Base-by-base conservation (phyloP, 257 asterid genomes). In the Fraxinus pennsylvanica region DNA sequence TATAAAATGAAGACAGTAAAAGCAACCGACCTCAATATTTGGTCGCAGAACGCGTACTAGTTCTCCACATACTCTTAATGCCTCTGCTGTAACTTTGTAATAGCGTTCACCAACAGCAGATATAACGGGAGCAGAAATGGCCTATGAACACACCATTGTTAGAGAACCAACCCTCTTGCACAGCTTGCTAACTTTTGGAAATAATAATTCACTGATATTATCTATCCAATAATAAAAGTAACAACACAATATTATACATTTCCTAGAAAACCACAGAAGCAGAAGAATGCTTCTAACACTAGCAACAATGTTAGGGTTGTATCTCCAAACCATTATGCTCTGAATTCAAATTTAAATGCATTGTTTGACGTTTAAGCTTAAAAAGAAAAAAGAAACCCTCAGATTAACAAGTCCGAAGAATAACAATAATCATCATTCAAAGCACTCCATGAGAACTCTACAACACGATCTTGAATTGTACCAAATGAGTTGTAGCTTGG, bases 71-170 rank as follows among this genome's bases (percentile, higher is more conserved):
- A 88, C 99, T 88, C 98, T 86, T 78, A 96, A 86, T 66, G 99
- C 99, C 81, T 96, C 99, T 69, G 99, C 99, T 36, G 98, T 93
- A 84, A 96, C 98, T 81, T 96, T 96, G 84, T 96, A 96, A 85
- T 96, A 96, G 70, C 98, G 90, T 83, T 96, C 99, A 74, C 97
- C 97, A 27, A 90, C 92, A 82, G 99, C 97, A 82, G 97, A 92
- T 89, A 96, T 90, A 73, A 96, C 89, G 66, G 98, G 97, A 80
- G 95, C 91, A 78, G 98, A 90, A 78, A 96, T 88, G 15, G 94
- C 96, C 99, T 96, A 78, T 74, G 77, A 71, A 57, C 66, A 79
- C 52, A 82, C 41, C 59, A 81, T 79, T 75, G 83, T 74, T 32
- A 81, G 52, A 74, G 68, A 54, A 76, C 52, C 65, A 81, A 82